Percentiles rank a stretch among this genome's conserved stretches.
phyloP scores from a whole-genome alignment of 2,329 filamentous ascomycete species.

The Cercospora canescens region DNA sequence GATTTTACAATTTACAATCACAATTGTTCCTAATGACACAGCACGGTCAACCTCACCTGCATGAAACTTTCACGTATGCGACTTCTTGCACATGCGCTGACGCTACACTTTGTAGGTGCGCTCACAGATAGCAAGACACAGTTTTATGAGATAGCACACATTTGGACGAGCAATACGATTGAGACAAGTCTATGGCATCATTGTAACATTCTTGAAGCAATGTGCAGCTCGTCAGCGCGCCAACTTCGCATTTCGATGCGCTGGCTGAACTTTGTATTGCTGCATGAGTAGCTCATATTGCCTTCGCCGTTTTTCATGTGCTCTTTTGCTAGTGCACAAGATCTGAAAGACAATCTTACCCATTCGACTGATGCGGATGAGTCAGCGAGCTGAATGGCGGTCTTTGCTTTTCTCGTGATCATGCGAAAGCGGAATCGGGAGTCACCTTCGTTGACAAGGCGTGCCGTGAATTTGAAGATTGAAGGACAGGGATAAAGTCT shows the following conservation, averaged over 20 bases:
- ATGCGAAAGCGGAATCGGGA: neutral
- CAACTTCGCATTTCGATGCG: neutral
- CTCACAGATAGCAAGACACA: neutral
- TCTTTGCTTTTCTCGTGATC: neutral
- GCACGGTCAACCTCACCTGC: neutral
- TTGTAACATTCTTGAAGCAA: neutral
- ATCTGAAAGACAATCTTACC: neutral
- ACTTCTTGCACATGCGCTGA: neutral
- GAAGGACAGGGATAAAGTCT: neutral
- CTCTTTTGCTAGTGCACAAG: neutral
- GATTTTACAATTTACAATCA: slow-evolving; percentile 25
- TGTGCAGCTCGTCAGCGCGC: neutral
- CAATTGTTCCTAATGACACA: slow-evolving; percentile 33
- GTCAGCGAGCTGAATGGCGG: neutral
- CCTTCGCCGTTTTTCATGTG: too few relatives aligned
- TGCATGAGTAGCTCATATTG: neutral
- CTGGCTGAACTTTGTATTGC: neutral
- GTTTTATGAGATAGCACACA: neutral
- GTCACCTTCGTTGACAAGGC: neutral
- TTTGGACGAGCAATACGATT: neutral
- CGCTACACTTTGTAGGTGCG: neutral
- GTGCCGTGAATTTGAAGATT: neutral
- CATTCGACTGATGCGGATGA: neutral
- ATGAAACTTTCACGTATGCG: neutral
- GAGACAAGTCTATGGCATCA: neutral